Conservation (phyloP, 352 stramenopile genomes). For the Pythium scleroteichum region DNA sequence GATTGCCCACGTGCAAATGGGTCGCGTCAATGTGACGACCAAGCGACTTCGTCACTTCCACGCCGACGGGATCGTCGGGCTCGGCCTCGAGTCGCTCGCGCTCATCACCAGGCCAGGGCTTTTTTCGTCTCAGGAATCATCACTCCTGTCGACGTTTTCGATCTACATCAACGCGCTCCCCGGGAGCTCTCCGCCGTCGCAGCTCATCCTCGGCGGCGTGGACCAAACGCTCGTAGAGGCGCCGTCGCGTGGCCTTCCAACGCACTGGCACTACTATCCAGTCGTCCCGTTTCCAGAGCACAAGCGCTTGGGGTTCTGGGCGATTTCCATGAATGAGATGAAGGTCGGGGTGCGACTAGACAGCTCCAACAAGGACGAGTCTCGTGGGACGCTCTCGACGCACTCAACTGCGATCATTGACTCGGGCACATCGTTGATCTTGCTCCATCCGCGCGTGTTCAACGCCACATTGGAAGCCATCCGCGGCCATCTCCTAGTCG, state of each 20-base stretch:
- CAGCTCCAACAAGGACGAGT: neutral
- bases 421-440: constrained; percentile 63
- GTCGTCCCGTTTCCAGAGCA: constrained; percentile 41
- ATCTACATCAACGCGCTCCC: constrained; percentile 70
- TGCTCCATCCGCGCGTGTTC: constrained; percentile 52
- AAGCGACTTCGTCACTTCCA: constrained; percentile 52
- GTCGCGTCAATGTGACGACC: constrained; percentile 45
- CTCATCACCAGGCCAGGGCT: constrained; percentile 58
- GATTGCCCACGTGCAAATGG: constrained; percentile 43
- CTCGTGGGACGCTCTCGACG: constrained; percentile 14
- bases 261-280: constrained; percentile 53
- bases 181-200: constrained; percentile 36
- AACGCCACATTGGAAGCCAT: constrained; percentile 41
- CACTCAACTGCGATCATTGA: constrained; percentile 53
- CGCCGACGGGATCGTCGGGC: constrained; percentile 65
- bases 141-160: constrained; percentile 48
- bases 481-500: constrained; percentile 33
- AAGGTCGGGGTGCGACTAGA: constrained; percentile 21
- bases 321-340: constrained; percentile 45
- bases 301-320: constrained; percentile 53
- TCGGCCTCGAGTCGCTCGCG: constrained; percentile 54
- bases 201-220: constrained; percentile 63
- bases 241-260: constrained; percentile 2
- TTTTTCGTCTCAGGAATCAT: constrained; percentile 23
- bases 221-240: constrained; percentile 40